phyloP scores from a whole-genome alignment of 2,329 filamentous ascomycete genomes.

The Aspergillus pseudoterreus region DNA sequence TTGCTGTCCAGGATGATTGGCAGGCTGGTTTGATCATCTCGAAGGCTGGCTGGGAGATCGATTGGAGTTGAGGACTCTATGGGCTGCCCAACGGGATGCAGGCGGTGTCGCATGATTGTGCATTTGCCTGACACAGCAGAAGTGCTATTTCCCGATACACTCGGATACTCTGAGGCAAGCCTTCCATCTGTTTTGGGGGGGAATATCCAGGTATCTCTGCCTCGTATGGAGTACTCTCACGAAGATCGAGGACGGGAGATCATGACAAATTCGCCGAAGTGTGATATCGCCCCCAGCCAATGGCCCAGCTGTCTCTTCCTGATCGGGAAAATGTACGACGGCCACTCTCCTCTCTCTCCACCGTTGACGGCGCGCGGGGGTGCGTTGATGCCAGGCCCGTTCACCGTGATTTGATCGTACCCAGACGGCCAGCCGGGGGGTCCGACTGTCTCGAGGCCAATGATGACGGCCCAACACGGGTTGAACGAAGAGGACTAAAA shows the following conservation, averaged over 20 bases:
- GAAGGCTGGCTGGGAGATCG: conserved; percentile 15
- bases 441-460: background rate
- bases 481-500: conserved; percentile 13
- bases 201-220: no score
- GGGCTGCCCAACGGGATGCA: background rate
- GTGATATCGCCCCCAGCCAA: no score
- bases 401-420: background rate
- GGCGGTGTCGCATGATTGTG: no score
- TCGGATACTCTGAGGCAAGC: no score
- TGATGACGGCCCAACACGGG: background rate
- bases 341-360: background rate
- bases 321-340: conserved; percentile 12
- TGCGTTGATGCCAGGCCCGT: background rate
- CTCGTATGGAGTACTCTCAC: no score
- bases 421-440: background rate
- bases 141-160: no score
- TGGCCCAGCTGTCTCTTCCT: conserved; percentile 5
- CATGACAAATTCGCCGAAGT: no score
- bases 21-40: background rate
- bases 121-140: no score
- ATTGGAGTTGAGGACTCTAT: conserved; percentile 14
- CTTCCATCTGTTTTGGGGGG: no score
- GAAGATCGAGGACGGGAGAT: no score
- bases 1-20: conserved; percentile 13
- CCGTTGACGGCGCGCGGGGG: conserved; percentile 5